Percentiles rank a stretch among this genome's conserved stretches.
These are phyloP conservation scores for Linaria vulgaris DNA, from an alignment of 257 asterid genomes.

Conservation along the genomic window DNA sequence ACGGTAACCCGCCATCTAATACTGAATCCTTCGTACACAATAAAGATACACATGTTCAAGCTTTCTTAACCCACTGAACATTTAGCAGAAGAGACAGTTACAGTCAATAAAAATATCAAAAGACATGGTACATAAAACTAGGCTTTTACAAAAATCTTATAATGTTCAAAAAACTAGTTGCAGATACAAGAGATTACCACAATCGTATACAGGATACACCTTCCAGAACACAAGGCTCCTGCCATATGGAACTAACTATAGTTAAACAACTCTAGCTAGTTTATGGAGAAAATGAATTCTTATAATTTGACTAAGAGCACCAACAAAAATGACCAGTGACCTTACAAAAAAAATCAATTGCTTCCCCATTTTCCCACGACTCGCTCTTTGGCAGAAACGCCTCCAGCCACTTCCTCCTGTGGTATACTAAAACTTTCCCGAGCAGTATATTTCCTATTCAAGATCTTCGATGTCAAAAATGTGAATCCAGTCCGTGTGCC, in stretches of 20 bases:
- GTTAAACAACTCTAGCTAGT: slow-evolving; percentile 4
- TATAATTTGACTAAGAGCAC: slow-evolving; percentile 2
- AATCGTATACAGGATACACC: neutral
- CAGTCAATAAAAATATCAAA: too few species aligned
- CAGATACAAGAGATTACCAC: too few species aligned
- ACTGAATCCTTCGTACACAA: too few species aligned
- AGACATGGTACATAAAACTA: too few species aligned
- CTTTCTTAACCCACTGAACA: too few species aligned
- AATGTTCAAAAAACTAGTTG: too few species aligned
- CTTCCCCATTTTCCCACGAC: slow-evolving; percentile 87
- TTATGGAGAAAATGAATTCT: slow-evolving; percentile 1
- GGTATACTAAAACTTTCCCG: slow-evolving; percentile 28
- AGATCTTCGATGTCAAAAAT: slow-evolving; percentile 47
- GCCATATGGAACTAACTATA: neutral
- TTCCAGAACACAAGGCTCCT: slow-evolving; percentile 14
- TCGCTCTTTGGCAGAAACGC: slow-evolving; percentile 67
- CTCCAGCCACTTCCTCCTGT: slow-evolving; percentile 44
- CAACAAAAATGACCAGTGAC: neutral
- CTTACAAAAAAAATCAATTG: slow-evolving; percentile 38
- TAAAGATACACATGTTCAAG: too few species aligned
- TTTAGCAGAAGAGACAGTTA: too few species aligned
- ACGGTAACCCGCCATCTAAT: too few species aligned
- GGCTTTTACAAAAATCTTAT: too few species aligned
- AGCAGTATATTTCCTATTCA: slow-evolving; percentile 31
- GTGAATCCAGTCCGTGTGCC: slow-evolving; percentile 64